A percentile compares a stretch with the other conserved stretches of the same genome.
Conservation (phyloP, 768 basidiomycete genomes). For the Boletus rex-veris region DNA sequence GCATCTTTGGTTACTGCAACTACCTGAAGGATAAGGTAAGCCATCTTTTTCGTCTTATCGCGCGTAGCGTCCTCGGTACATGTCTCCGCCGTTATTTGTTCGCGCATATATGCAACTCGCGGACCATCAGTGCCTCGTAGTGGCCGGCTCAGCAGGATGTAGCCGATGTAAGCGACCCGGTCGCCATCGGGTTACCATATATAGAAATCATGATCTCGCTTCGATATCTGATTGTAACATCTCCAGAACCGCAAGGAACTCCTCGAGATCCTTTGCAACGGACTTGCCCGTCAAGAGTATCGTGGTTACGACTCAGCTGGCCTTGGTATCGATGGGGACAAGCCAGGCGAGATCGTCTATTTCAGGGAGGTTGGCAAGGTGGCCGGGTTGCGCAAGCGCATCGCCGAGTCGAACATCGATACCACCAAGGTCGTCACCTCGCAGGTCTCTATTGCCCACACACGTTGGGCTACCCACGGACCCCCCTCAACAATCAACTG, state of each 20-base stretch:
- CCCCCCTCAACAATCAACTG: slow-evolving; percentile 85
- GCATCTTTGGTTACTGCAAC: slow-evolving; percentile 96
- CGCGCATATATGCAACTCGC: slow-evolving; percentile 9
- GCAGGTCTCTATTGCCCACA: slow-evolving; percentile 97
- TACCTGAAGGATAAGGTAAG: slow-evolving; percentile 91
- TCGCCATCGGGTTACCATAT: slow-evolving; percentile 13
- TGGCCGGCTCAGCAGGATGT: too few relatives aligned
- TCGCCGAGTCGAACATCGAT: slow-evolving; percentile 66
- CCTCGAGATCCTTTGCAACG: slow-evolving; percentile 85
- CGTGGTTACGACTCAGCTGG: slow-evolving; percentile 98
- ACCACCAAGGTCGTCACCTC: slow-evolving; percentile 73
- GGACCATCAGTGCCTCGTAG: neutral
- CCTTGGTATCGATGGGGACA: slow-evolving; percentile 88
- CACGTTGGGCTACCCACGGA: slow-evolving; percentile 99
- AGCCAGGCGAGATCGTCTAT: slow-evolving; percentile 66
- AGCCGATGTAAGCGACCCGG: too few relatives aligned
- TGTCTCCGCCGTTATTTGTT: neutral
- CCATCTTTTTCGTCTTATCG: neutral
- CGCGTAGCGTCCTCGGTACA: neutral
- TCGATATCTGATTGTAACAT: slow-evolving; percentile 9
- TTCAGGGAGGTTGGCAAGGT: slow-evolving; percentile 99
- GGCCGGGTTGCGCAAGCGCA: slow-evolving; percentile 84
- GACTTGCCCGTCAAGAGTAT: slow-evolving; percentile 94
- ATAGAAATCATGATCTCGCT: slow-evolving; percentile 12
- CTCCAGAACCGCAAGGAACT: slow-evolving; percentile 81